Conservation (phyloP, 306 rosid species). For the Trifolium fragiferum region DNA sequence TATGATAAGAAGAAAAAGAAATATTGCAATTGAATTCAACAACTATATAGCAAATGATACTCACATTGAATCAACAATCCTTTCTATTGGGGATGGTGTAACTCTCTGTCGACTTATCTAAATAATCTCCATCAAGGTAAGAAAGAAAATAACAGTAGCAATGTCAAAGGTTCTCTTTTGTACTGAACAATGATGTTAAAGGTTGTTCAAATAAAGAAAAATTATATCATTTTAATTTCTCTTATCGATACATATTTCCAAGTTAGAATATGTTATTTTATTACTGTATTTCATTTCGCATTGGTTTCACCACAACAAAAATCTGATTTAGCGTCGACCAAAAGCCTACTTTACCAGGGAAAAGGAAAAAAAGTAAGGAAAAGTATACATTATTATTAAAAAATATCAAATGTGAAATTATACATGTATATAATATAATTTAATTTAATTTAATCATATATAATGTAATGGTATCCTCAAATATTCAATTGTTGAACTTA, state of each 20-base stretch:
- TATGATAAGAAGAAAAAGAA: not conserved
- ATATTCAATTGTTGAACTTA: not conserved
- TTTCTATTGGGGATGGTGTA: slow-evolving; percentile 61
- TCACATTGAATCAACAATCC: slow-evolving; percentile 50
- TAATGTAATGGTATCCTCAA: not conserved
- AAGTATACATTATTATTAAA: not conserved
- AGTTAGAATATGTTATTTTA: too few species aligned
- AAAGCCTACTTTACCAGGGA: too few species aligned
- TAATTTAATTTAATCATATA: not conserved
- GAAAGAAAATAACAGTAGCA: not conserved
- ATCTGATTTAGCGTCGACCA: too few species aligned
- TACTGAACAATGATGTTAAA: not conserved
- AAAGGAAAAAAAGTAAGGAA: not conserved
- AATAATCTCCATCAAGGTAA: not conserved
- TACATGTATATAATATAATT: not conserved
- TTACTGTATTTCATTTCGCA: too few species aligned
- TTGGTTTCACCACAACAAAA: too few species aligned
- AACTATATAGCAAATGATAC: slow-evolving; percentile 46
- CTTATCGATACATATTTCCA: too few species aligned
- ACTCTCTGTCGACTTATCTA: slow-evolving; percentile 53
- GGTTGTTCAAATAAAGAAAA: too few species aligned
- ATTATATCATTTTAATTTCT: not conserved
- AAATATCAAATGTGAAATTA: not conserved
- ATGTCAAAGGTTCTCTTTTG: not conserved
- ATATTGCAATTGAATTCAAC: slow-evolving; percentile 41